A percentile compares a stretch with the other conserved stretches of the same genome.
phyloP scores from a whole-genome alignment of 805 yeast genomes.

The Sugiyamaella americana region DNA sequence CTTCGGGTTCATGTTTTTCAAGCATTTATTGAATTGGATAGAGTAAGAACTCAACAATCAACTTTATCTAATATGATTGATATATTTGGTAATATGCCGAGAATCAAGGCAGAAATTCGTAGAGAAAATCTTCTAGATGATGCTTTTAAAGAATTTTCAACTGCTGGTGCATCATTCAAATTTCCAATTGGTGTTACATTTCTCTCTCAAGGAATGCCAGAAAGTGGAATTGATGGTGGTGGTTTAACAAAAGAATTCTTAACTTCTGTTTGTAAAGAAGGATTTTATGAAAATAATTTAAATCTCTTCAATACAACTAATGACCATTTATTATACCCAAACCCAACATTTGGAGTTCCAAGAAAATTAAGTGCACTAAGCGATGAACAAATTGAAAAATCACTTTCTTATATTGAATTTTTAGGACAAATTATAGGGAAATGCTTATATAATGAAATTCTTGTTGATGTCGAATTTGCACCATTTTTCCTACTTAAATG shows the following conservation, averaged over 20 bases:
- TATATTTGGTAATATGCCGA: slow-evolving; percentile 12
- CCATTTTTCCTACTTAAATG: slow-evolving; percentile 76
- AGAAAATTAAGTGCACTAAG: slow-evolving; percentile 6
- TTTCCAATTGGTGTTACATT: slow-evolving; percentile 58
- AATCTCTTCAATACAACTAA: slow-evolving; percentile 41
- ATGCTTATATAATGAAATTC: slow-evolving; percentile 75
- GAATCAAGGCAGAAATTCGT: slow-evolving; percentile 48
- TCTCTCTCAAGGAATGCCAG: slow-evolving; percentile 65
- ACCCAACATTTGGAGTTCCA: slow-evolving; percentile 44
- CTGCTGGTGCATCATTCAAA: slow-evolving; percentile 53
- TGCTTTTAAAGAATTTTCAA: slow-evolving; percentile 53
- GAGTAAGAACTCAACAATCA: neutral
- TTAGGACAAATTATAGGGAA: slow-evolving; percentile 83
- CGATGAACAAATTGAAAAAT: slow-evolving; percentile 11
- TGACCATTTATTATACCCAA: slow-evolving; percentile 67
- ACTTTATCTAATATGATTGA: slow-evolving; percentile 5
- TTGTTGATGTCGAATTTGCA: slow-evolving; percentile 79
- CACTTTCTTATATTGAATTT: slow-evolving; percentile 43
- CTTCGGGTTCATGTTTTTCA: slow-evolving; percentile 71
- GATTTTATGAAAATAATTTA: slow-evolving; percentile 41
- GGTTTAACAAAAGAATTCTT: slow-evolving; percentile 90
- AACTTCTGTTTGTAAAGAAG: slow-evolving; percentile 64
- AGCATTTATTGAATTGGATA: slow-evolving; percentile 50
- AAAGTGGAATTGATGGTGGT: slow-evolving; percentile 95
- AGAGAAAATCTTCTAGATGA: slow-evolving; percentile 70